These are phyloP conservation scores for Mycena vitilis DNA, from an alignment of 768 basidiomycete species.

Conservation along the genomic window DNA sequence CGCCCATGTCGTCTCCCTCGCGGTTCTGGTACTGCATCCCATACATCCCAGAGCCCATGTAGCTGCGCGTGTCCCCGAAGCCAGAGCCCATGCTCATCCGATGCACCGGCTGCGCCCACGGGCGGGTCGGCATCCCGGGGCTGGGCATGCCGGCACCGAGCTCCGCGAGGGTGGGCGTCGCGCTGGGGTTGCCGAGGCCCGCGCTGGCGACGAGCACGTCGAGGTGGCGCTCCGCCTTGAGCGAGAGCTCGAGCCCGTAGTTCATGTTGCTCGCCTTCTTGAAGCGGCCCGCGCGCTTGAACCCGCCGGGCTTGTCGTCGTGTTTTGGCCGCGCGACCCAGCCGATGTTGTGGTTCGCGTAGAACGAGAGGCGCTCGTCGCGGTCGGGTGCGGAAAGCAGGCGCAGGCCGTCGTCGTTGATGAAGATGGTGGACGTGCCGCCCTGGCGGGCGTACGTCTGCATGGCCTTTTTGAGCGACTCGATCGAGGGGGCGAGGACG, in stretches of 20 bases:
- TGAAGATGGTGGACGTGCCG: constrained; percentile 78
- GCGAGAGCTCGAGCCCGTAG: constrained; percentile 78
- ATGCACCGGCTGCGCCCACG: constrained; percentile 4
- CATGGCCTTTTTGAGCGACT: constrained; percentile 84
- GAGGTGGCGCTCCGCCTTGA: constrained; percentile 67
- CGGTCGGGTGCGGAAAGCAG: constrained; percentile 67
- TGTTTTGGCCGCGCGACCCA: constrained; percentile 86
- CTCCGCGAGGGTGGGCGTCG: constrained; percentile 26
- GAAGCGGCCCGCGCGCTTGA: constrained; percentile 84
- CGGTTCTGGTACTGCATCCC: constrained; percentile 77
- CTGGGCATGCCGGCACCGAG: constrained; percentile 13
- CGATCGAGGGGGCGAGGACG: constrained; percentile 80
- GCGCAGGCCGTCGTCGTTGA: constrained; percentile 84
- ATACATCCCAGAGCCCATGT: constrained; percentile 52
- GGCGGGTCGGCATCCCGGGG: background rate
- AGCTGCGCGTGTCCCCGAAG: constrained; percentile 38
- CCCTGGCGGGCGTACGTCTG: constrained; percentile 90
- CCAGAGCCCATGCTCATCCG: constrained; percentile 40
- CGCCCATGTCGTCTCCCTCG: constrained; percentile 67
- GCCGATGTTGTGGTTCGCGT: constrained; percentile 77
- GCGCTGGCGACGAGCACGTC: constrained; percentile 50
- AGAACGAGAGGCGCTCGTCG: constrained; percentile 74
- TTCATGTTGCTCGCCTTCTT: constrained; percentile 97
- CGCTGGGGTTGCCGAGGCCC: constrained; percentile 18
- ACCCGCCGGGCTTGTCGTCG: constrained; percentile 62